Conservation (phyloP, 148 eudicot species). For the Rhododendron griersonianum region DNA sequence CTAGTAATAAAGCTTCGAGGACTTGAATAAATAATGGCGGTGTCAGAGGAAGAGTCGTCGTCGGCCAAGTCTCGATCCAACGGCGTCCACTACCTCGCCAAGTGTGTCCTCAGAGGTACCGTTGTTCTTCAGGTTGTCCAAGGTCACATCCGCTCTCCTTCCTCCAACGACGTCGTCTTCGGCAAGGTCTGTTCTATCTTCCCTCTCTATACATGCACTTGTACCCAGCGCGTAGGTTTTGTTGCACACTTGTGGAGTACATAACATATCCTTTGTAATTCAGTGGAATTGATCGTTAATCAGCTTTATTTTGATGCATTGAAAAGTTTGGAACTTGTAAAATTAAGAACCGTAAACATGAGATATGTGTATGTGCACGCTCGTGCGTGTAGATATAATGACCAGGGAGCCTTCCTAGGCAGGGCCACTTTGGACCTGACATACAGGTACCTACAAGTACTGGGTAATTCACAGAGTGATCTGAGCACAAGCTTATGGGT, state of each 20-base stretch:
- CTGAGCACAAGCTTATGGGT: background rate
- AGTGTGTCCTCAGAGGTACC: conserved; percentile 72
- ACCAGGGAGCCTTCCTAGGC: background rate
- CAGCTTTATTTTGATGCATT: background rate
- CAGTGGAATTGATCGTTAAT: background rate
- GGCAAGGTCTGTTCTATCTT: conserved; percentile 47
- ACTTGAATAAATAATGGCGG: conserved; percentile 44
- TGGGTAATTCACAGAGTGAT: background rate
- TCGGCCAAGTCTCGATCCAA: conserved; percentile 44
- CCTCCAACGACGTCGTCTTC: conserved; percentile 72
- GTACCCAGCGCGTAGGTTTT: background rate
- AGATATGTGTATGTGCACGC: background rate
- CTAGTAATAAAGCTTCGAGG: background rate
- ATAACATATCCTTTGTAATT: background rate
- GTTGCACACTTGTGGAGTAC: background rate
- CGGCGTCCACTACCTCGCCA: conserved; percentile 68
- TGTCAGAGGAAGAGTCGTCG: conserved; percentile 74
- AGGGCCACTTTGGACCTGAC: background rate
- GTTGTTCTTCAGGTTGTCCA: conserved; percentile 74
- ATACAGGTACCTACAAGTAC: background rate
- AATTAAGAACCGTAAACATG: background rate
- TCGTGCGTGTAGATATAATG: background rate
- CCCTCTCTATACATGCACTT: background rate
- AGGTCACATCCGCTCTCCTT: conserved; percentile 72
- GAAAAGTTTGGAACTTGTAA: background rate